Base-by-base conservation (phyloP, 1,139 yeast genomes). In the Candida pseudocylindracea region DNA sequence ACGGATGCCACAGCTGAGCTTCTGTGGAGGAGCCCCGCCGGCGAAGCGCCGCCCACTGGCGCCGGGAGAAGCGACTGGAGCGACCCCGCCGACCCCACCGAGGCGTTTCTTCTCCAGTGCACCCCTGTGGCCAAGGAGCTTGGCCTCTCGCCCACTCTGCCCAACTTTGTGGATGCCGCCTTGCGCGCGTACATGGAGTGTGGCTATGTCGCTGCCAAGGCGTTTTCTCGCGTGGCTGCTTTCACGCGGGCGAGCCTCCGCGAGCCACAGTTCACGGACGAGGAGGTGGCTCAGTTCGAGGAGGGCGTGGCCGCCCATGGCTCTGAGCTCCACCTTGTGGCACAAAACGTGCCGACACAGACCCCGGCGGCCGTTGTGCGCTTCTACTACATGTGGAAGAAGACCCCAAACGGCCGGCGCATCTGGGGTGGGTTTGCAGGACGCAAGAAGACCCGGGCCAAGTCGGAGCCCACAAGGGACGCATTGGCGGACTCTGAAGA, bases 381-480 rank as follows among this genome's bases (percentile, higher is more conserved):
- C 34, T 85, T 64, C 46, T 85, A 80, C 45, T 85, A 85, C 44
- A 54, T 78, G 33, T 85, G 96, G 96, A 85, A 85, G 50, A 85
- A 85, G 49, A 73, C 94, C 0, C 57, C 64, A 26, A 61, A 61
- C 35, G 96, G 96, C 0, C 68, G 64, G 39, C 46, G 53, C 33
- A 76, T 79, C 11, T 81, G 95, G 93, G 94, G 81, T 28, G 73
- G 73, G 44, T 79, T 56, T 43, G 73, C 71, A 37, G 92, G 92
- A 1, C 53, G 94, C 36, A 58, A 69, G 42, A 72, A 72, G 44
- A 63, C 53, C 13, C 62, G 56, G 39, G 55, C 52, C 43, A 52
- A 49, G 29, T 45, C 43, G 31, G 48, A 55, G 44, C 26, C 8
- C 10, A 25, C 26, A 4, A 4, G 10, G 9, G 63, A 49, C 54